phyloP scores from a whole-genome alignment of 139 green algal genomes.

The Coelastrella sp. region DNA sequence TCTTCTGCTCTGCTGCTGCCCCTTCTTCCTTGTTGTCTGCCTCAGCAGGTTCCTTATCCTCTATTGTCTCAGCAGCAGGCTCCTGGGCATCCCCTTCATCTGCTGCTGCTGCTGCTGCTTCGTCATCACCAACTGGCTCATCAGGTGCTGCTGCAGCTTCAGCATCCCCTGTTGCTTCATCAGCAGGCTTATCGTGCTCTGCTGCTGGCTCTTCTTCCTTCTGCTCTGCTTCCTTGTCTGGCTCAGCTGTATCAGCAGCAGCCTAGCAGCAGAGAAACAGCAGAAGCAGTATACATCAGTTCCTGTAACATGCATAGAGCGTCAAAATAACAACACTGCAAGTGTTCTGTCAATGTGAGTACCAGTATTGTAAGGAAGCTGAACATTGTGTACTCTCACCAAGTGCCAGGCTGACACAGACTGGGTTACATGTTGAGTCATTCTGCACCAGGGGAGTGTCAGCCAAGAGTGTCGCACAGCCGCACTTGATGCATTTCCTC shows the following conservation, averaged over 20 bases:
- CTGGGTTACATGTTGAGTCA: no score
- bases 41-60: neutral
- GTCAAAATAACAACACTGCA: neutral
- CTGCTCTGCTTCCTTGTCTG: no score
- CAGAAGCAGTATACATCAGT: neutral
- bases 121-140: neutral
- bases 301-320: neutral
- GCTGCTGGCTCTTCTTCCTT: neutral
- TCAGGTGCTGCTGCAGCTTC: neutral
- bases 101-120: slow-evolving; percentile 1
- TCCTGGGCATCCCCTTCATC: slow-evolving; percentile 7
- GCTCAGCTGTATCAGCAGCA: neutral
- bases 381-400: no score
- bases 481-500: neutral
- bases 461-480: no score
- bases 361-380: no score
- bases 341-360: neutral
- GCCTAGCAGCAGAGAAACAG: neutral
- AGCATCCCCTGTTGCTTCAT: neutral
- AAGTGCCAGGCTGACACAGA: no score
- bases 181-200: neutral
- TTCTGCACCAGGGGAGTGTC: no score
- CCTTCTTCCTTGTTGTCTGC: slow-evolving; percentile 1
- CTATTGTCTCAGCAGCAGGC: slow-evolving; percentile 10
- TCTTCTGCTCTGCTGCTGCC: neutral